A percentile compares a stretch with the other conserved stretches of the same genome.
Evolutionary conservation across 805 yeast genomes (phyloP).

Genomic region (Lipomyces orientalis): DNA sequence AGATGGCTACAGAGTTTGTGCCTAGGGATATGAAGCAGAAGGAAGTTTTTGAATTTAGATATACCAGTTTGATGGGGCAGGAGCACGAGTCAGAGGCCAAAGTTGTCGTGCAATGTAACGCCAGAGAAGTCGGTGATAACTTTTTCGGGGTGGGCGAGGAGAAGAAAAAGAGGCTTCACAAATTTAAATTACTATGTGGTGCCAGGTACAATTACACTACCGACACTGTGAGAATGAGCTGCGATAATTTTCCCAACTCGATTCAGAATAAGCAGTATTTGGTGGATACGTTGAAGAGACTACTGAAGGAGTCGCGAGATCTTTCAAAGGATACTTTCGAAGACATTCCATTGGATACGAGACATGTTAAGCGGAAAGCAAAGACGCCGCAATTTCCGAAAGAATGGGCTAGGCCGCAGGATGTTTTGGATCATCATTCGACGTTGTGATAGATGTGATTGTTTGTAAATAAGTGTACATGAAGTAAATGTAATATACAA

Average conservation of each 20-base stretch:
- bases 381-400: slow-evolving; percentile 66
- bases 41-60: slow-evolving; percentile 61
- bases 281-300: slow-evolving; percentile 64
- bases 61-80: slow-evolving; percentile 77
- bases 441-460: neutral
- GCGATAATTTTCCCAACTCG: slow-evolving; percentile 70
- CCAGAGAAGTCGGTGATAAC: slow-evolving; percentile 53
- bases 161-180: slow-evolving; percentile 58
- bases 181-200: slow-evolving; percentile 79
- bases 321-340: slow-evolving; percentile 62
- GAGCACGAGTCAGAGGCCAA: slow-evolving; percentile 69
- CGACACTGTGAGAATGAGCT: slow-evolving; percentile 67
- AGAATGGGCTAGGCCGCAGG: slow-evolving; percentile 77
- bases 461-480: neutral
- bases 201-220: slow-evolving; percentile 69
- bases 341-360: slow-evolving; percentile 81
- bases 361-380: slow-evolving; percentile 62
- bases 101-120: slow-evolving; percentile 64
- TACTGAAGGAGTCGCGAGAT: slow-evolving; percentile 70
- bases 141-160: slow-evolving; percentile 46
- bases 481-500: neutral
- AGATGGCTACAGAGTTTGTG: slow-evolving; percentile 14
- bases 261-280: slow-evolving; percentile 83
- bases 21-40: slow-evolving; percentile 16
- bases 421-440: slow-evolving; percentile 45